Evolutionary conservation across 2,329 filamentous ascomycete species (phyloP), one percentile per base, ranked within the genome.

Genomic region (Epichloe scottii): DNA sequence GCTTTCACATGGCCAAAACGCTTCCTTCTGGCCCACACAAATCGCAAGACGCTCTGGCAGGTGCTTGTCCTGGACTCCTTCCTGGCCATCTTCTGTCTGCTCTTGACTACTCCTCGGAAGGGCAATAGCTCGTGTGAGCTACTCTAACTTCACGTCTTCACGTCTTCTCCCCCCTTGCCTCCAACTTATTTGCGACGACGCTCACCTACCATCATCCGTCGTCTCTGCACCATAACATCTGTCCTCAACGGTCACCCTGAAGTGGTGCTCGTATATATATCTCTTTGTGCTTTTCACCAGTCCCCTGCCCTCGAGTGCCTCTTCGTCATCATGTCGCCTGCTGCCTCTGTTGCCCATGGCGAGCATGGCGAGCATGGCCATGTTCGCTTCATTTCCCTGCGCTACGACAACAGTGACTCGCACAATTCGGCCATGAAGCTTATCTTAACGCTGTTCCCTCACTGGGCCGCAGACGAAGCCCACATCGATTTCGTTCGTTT

Each of bases 401-500:
- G 77, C 58, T 96, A 95, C 75, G 84, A 87, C 67, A 81, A 81
- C 66, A 72, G 79, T 58, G 82, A 94, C 64, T 85, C 87, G 33
- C 79, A 91, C 57, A 75, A 79, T 52, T 94, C 91, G 19, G 91
- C 90, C 49, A 75, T 87, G 55, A 78, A 79, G 56, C 80, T 98
- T 56, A 83, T 96, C 61, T 74, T 89, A 59, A 79, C 87, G 30
- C 75, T 96, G 55, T 79, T 84, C 53, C 90, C 90, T 11, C 82
- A 94, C 60, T 98, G 93, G 93, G 77, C 82, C 58, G 76, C 78
- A 46, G 73, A 78, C 37, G 81, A 83, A 57, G 85, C 87, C 52
- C 79, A 84, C 42, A 77, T 98, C 60, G 83, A 93, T 62, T 88
- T 97, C 64, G 77, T 89, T 58, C 84, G 87, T 57, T 98, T 97